phyloP scores from a whole-genome alignment of 192 early-diverging fungal genomes.

The Podila verticillata region DNA sequence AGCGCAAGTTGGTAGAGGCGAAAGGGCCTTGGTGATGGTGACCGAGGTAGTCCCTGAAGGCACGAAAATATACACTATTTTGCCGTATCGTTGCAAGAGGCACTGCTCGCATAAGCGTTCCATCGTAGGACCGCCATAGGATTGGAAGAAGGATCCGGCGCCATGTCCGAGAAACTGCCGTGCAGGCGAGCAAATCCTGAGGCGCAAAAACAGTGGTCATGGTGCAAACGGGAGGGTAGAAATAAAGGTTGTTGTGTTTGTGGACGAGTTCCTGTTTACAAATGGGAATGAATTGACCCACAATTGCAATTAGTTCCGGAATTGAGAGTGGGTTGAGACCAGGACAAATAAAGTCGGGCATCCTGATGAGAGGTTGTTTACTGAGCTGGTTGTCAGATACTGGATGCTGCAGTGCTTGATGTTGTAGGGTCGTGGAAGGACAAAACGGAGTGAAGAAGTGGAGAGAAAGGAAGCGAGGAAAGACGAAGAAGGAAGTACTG shows the following conservation, averaged over 20 bases:
- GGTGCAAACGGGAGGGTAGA: not conserved
- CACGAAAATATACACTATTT: slow-evolving; percentile 20
- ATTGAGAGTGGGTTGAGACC: slow-evolving; percentile 31
- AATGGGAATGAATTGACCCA: slow-evolving; percentile 24
- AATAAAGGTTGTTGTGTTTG: not conserved
- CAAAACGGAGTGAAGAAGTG: too few relatives aligned
- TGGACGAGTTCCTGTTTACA: not conserved
- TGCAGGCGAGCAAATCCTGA: slow-evolving; percentile 22
- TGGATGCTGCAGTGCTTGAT: too few relatives aligned
- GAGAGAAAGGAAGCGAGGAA: too few relatives aligned
- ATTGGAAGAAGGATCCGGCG: slow-evolving; percentile 22
- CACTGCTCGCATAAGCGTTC: slow-evolving; percentile 23
- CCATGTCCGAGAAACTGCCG: slow-evolving; percentile 24
- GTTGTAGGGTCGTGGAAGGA: too few relatives aligned
- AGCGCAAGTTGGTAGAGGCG: slow-evolving; percentile 11
- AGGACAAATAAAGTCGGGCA: slow-evolving; percentile 29
- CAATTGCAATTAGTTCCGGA: slow-evolving; percentile 32
- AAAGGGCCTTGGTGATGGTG: slow-evolving; percentile 29
- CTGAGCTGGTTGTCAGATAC: too few relatives aligned
- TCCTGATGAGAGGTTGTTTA: not conserved
- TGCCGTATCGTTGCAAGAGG: slow-evolving; percentile 4
- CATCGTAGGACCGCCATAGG: slow-evolving; percentile 25
- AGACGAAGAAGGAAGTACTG: too few relatives aligned
- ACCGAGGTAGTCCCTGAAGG: slow-evolving; percentile 27
- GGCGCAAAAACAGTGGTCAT: slow-evolving; percentile 14